phyloP scores from a whole-genome alignment of 441 rosid genomes.

The Euphorbia schlechtendalii region DNA sequence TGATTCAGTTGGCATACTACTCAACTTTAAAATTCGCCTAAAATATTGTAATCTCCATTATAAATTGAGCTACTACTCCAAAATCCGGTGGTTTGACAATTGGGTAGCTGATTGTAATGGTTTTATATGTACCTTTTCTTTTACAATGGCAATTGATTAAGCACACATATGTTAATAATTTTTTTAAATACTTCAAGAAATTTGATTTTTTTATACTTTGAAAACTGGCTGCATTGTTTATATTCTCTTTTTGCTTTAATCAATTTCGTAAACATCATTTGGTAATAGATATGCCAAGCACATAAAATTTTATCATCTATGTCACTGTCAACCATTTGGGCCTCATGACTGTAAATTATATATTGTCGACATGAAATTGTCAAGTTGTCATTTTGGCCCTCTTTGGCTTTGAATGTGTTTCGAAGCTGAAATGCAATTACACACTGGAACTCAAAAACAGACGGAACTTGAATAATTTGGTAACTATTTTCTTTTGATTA shows the following conservation, averaged over 20 bases:
- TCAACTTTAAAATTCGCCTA: not conserved
- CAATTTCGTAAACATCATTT: too few species aligned
- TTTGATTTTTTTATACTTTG: too few species aligned
- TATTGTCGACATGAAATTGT: not conserved
- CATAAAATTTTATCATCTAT: not conserved
- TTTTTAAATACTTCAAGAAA: too few species aligned
- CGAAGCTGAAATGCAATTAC: not conserved
- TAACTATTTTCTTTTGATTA: not conserved
- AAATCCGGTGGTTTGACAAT: not conserved
- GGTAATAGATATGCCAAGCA: not conserved
- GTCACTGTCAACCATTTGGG: not conserved
- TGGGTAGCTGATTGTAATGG: not conserved
- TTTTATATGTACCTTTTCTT: not conserved
- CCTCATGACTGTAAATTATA: not conserved
- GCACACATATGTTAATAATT: too few species aligned
- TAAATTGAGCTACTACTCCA: not conserved
- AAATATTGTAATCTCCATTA: not conserved
- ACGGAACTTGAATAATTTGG: not conserved
- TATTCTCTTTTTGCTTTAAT: too few species aligned
- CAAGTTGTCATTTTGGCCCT: not conserved
- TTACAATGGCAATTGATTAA: too few species aligned
- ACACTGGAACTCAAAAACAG: conserved; percentile 3
- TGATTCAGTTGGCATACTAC: not conserved
- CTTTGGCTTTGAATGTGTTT: not conserved
- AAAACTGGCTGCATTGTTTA: too few species aligned